Evolutionary conservation across 176 grass and related monocot species (phyloP), one percentile per base, ranked within the genome.

Genomic region (Oryza punctata): DNA sequence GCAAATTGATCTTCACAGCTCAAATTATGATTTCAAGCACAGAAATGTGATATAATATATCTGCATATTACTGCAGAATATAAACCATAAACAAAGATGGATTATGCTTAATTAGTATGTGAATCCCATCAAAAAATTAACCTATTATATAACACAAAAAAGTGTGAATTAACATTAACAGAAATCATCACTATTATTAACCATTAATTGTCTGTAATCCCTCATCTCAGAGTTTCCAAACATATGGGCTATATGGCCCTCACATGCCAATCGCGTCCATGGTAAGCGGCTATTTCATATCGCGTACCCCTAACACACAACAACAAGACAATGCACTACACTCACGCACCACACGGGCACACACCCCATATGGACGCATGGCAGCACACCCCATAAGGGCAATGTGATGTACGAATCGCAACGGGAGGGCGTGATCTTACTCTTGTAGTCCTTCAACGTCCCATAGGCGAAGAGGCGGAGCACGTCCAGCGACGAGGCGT

Each of bases 381-480:
- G 12, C 14, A 66, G 67, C 10, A 4, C 41, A 76, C 43, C 5
- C 21, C 35, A 30, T 3, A 57, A 78, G 29, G 28, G 29, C 54
- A 81, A 81, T 27, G 68, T 25, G 40, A 69, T 28, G 67, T 60
- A 27, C 3, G 11, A 69, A 83, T 63, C 16, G 60, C 15, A 30
- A 67, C 61, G 61, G 27, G 26, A 33, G 5, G 18, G 12, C 27
- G 7, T 46, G 67, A 57, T 86, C 91, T 82, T 92, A 99, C 97
- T 88, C 83, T 91, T 99, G 78, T 99, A 99, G 91, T 99, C 93
- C 37, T 80, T 94, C 93, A 94, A 92, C 52, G 93, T 99, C 59
- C 97, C 97, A 19, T 99, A 96, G 68, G 97, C 97, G 69, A 99
- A 99, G 78, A 99, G 88, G 52, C 91, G 87, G 67, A 99, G 97